Evolutionary conservation across 441 rosid species (phyloP), one percentile per base, ranked within the genome.

Genomic region (Daphne laureola): DNA sequence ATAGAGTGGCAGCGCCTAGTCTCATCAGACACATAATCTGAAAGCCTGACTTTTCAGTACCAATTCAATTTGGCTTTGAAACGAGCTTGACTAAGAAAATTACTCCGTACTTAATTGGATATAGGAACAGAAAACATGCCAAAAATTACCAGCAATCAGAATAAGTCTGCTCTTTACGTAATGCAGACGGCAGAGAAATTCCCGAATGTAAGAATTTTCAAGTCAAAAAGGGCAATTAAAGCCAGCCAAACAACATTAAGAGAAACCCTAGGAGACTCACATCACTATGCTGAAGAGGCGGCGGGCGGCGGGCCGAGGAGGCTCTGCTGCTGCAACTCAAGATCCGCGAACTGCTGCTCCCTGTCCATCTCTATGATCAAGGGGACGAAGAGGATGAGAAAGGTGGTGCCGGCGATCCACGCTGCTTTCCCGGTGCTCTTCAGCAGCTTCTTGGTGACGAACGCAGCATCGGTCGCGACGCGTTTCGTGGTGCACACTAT

Each of bases 361-460:
- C 95, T 81, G 16, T 78, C 96, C 88, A 73, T 78, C 74, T 77
- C 80, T 48, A 87, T 67, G 47, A 85, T 69, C 36, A 85, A 72
- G 4, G 98, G 98, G 0, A 90, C 81, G 12, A 69, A 78, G 48
- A 90, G 78, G 59, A 90, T 69, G 9, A 90, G 69, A 63, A 83
- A 61, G 25, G 90, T 83, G 46, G 98, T 85, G 3, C 96, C 90
- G n/a, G 82, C 84, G 43, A 81, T 63, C 98, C 98, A 90, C 16
- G 92, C 95, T 12, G 98, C 96, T 76, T 81, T 90, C 5, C 95
- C 96, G 1, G 96, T 87, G 78, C 96, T 87, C 59, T 68, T 56
- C 35, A 87, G 65, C 63, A 85, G 88, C 69, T 78, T 84, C 66
- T 73, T 87, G 63, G 94, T 21, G 51, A 83, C 85, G 66, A 53